phyloP scores from a whole-genome alignment of 768 basidiomycete genomes.

The Cubamyces lactineus region DNA sequence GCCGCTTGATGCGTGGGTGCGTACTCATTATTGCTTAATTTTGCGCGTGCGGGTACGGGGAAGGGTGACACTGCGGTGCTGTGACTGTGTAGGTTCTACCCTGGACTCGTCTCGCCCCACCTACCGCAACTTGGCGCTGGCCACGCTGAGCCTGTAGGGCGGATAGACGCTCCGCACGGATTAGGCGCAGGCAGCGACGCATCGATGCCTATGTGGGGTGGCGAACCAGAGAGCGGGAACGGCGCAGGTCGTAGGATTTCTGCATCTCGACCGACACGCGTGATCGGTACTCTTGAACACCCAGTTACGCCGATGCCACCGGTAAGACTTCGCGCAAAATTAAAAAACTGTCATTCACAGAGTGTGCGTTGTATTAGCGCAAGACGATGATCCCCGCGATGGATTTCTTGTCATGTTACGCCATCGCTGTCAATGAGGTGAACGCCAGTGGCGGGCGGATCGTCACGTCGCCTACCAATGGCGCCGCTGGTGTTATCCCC shows the following conservation, averaged over 20 bases:
- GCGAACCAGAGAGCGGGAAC: slow-evolving; percentile 1
- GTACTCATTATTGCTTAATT: slow-evolving; percentile 20
- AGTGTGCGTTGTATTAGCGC: slow-evolving; percentile 47
- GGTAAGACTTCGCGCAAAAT: slow-evolving; percentile 45
- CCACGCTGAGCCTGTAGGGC: slow-evolving; percentile 25
- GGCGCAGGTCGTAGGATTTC: slow-evolving; percentile 7
- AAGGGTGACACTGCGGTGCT: background rate
- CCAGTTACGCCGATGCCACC: slow-evolving; percentile 81
- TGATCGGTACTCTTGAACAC: slow-evolving; percentile 81
- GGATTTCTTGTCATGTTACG: slow-evolving; percentile 93
- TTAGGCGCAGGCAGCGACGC: background rate
- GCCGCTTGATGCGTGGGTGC: slow-evolving; percentile 87
- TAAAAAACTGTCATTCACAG: background rate
- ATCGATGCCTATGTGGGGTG: background rate
- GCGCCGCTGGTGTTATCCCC: slow-evolving; percentile 93
- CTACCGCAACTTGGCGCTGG: slow-evolving; percentile 41
- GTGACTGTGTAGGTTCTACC: slow-evolving; percentile 48
- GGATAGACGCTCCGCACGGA: slow-evolving; percentile 27
- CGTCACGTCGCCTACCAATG: slow-evolving; percentile 93
- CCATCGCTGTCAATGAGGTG: slow-evolving; percentile 94
- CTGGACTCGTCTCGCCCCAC: slow-evolving; percentile 45
- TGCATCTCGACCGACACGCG: slow-evolving; percentile 42
- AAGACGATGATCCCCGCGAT: slow-evolving; percentile 90
- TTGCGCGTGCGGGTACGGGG: background rate
- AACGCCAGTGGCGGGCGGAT: slow-evolving; percentile 93